Base-by-base conservation (phyloP, 768 basidiomycete genomes). In the Auricularia sp. region DNA sequence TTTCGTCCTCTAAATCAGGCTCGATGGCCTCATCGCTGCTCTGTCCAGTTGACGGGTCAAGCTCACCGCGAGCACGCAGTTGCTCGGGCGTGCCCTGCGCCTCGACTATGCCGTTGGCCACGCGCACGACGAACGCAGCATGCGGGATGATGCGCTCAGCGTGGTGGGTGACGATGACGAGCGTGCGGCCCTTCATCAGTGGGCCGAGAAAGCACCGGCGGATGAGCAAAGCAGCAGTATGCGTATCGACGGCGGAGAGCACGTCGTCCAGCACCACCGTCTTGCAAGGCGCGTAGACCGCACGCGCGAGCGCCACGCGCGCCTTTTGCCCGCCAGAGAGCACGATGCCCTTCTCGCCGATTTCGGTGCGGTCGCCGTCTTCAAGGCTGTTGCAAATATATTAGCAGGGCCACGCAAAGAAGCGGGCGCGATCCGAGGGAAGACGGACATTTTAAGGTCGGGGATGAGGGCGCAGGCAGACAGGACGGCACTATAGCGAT, bases 161-260 rank as follows among this genome's bases (percentile, higher is more conserved):
- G 70, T 92, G 89, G 71, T 95, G 92, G 0, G 91, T 93, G 62
- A 93, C 90, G 18, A 95, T 80, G 65, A 93, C 80, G 67, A 93
- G 81, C 0, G 91, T 93, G 16, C 91, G 79, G 61, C 78, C 81
- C 16, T 75, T 74, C 66, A 87, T 82, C 16, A 93, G 77, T 1
- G 79, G 73, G 7, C 91, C 86, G 8, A 77, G 76, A 16, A 93
- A 74, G 67, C 88, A 90, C 42, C 83, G 76, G 14, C 77, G 74
- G 64, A 89, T 84, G 21, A 95, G 73, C 68, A 88, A 86, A 54
- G 82, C 80, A 6, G 88, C 87, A 0, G 88, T 90, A 67, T 90
- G 88, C 81, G 87, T 87, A 70, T 89, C 87, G 2, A 89, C 87
- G 0, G 87, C 87, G 0, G 16, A n/a, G 56, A 59, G 56, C 12